These are phyloP conservation scores for Xylaria arbuscula DNA, from an alignment of 2,329 filamentous ascomycete genomes.

Conservation along the genomic window DNA sequence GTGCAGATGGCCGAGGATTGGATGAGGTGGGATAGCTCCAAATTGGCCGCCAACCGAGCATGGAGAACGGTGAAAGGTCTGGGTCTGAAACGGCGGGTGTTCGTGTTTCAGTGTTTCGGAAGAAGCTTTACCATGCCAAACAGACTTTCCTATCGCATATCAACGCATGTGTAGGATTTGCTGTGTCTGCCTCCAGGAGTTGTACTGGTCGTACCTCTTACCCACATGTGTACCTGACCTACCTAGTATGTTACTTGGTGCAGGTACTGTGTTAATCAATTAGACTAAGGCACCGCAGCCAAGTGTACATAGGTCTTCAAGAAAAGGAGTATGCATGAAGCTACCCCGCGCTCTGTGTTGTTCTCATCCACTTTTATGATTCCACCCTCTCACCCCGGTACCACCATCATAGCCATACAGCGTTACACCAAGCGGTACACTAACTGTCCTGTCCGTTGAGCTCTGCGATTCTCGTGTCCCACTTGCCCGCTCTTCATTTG, in stretches of 20 bases:
- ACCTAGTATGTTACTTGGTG: too few species aligned
- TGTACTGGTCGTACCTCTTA: too few species aligned
- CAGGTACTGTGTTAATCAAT: too few species aligned
- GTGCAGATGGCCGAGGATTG: neutral
- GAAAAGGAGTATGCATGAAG: neutral
- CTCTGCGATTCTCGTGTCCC: neutral
- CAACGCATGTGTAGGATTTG: neutral
- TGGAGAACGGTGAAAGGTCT: neutral
- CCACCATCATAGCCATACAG: too few species aligned
- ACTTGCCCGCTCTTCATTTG: neutral
- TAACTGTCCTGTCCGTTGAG: neutral
- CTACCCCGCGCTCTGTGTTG: slow-evolving; percentile 31
- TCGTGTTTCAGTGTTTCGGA: slow-evolving; percentile 5
- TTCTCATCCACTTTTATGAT: slow-evolving; percentile 15
- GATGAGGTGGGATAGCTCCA: neutral
- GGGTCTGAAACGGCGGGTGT: neutral
- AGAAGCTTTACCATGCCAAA: slow-evolving; percentile 5
- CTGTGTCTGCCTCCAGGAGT: too few species aligned
- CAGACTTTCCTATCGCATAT: neutral
- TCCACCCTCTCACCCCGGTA: neutral
- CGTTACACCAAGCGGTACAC: too few species aligned
- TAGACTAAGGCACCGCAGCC: neutral
- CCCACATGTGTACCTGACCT: neutral
- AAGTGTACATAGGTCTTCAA: neutral
- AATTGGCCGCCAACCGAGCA: neutral